Evolutionary conservation across 1,284 basidiomycete genomes (phyloP).

Genomic region (Heterobasidion parviporum): DNA sequence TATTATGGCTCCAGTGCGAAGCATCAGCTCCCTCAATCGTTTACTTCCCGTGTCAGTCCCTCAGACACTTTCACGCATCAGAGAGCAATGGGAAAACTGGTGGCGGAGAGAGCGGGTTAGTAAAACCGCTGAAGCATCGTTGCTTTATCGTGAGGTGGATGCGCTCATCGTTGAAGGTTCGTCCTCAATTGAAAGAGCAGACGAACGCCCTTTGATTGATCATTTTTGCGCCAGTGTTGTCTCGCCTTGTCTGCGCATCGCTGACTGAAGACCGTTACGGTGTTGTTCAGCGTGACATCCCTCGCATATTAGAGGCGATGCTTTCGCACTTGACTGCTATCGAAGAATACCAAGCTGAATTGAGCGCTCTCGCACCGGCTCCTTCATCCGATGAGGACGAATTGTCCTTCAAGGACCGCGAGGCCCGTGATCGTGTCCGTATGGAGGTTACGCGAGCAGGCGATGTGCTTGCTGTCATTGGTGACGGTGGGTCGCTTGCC

Average conservation of each 20-base stretch:
- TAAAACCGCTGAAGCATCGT: conserved; percentile 39
- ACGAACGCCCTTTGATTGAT: background rate
- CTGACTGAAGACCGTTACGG: conserved; percentile 76
- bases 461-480: conserved; percentile 47
- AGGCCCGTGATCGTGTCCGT: conserved; percentile 24
- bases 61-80: conserved; percentile 17
- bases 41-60: conserved; percentile 21
- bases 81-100: conserved; percentile 30
- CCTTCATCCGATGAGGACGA: conserved; percentile 27
- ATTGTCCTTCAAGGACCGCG: conserved; percentile 19
- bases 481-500: conserved; percentile 45
- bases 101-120: conserved; percentile 50
- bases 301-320: conserved; percentile 70
- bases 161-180: conserved; percentile 49
- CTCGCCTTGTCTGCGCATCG: conserved; percentile 63
- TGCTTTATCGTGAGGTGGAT: conserved; percentile 52
- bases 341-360: conserved; percentile 51
- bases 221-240: conserved; percentile 44
- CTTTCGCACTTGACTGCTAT: conserved; percentile 57
- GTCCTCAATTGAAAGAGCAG: conserved; percentile 11
- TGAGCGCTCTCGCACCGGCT: conserved; percentile 27
- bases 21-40: conserved; percentile 9
- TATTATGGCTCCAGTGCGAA: conserved; percentile 17
- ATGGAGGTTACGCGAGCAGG: conserved; percentile 41
- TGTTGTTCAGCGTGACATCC: conserved; percentile 76